Conservation (phyloP, 495 filamentous ascomycete genomes). For the Annulohypoxylon nitens region DNA sequence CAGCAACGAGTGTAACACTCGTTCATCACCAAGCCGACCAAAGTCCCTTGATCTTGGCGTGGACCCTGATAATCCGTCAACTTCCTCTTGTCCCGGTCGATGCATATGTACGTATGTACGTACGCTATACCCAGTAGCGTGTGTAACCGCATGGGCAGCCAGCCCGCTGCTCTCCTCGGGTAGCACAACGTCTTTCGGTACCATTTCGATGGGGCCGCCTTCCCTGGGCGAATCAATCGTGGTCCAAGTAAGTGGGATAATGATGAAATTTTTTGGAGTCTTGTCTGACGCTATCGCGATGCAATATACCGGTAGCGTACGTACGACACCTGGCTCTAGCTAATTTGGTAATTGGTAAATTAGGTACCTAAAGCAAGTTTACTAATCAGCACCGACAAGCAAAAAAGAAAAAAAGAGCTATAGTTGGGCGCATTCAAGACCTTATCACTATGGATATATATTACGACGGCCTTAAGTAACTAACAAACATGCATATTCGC, state of each 20-base stretch:
- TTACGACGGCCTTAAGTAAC: neutral
- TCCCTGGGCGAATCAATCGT: neutral
- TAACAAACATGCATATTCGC: neutral
- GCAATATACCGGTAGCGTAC: neutral
- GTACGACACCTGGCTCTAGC: neutral
- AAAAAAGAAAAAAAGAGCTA: neutral
- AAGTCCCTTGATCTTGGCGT: slow-evolving; percentile 40
- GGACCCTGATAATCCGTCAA: slow-evolving; percentile 43
- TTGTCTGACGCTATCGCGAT: neutral
- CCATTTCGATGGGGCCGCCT: slow-evolving; percentile 28
- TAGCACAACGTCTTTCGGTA: slow-evolving; percentile 26
- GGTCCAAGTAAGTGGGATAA: neutral
- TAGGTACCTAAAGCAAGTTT: neutral
- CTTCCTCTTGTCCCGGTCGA: slow-evolving; percentile 5
- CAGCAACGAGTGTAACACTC: neutral
- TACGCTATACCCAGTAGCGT: slow-evolving; percentile 11
- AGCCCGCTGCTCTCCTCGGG: slow-evolving; percentile 1
- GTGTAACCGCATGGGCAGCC: slow-evolving; percentile 11
- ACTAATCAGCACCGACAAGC: neutral
- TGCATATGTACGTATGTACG: slow-evolving; percentile 12
- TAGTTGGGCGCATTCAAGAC: neutral
- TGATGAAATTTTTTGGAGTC: neutral
- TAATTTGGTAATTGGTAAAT: slow-evolving; percentile 7
- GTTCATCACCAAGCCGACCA: slow-evolving; percentile 3
- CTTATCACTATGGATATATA: neutral